A percentile compares a stretch with the other conserved stretches of the same genome.
Evolutionary conservation across 495 filamentous ascomycete genomes (phyloP).

Genomic region (Aspergillus leporis): DNA sequence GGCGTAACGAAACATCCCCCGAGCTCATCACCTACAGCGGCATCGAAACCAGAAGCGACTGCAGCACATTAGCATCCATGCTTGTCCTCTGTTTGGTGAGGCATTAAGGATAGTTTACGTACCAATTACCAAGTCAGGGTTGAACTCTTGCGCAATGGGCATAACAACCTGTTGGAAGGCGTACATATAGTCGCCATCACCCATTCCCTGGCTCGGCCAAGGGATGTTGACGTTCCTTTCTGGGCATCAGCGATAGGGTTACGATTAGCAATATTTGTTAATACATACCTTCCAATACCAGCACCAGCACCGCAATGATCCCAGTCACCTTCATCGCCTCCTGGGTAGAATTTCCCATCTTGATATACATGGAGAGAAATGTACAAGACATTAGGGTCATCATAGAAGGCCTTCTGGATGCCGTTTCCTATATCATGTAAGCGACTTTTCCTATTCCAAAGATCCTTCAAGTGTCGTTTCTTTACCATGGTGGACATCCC

Average conservation of each 20-base stretch:
- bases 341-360: conserved; percentile 83
- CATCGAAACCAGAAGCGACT: conserved; percentile 96
- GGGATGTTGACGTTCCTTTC: conserved; percentile 90
- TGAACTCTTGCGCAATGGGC: conserved; percentile 90
- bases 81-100: neutral
- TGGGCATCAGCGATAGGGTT: conserved; percentile 13
- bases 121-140: conserved; percentile 90
- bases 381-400: conserved; percentile 92
- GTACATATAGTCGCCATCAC: conserved; percentile 93
- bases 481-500: conserved; percentile 66
- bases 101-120: conserved; percentile 15
- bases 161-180: conserved; percentile 98
- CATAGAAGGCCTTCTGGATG: conserved; percentile 93
- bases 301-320: conserved; percentile 71
- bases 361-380: conserved; percentile 93
- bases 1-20: conserved; percentile 92
- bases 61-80: conserved; percentile 15
- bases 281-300: conserved; percentile 66
- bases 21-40: conserved; percentile 86
- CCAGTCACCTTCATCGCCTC: conserved; percentile 69
- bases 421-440: conserved; percentile 70
- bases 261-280: neutral
- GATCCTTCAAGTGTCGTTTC: neutral
- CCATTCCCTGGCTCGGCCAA: conserved; percentile 90
- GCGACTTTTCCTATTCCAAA: conserved; percentile 2